Evolutionary conservation across 1,284 basidiomycete genomes (phyloP).

Genomic region (Puccinia polysora): DNA sequence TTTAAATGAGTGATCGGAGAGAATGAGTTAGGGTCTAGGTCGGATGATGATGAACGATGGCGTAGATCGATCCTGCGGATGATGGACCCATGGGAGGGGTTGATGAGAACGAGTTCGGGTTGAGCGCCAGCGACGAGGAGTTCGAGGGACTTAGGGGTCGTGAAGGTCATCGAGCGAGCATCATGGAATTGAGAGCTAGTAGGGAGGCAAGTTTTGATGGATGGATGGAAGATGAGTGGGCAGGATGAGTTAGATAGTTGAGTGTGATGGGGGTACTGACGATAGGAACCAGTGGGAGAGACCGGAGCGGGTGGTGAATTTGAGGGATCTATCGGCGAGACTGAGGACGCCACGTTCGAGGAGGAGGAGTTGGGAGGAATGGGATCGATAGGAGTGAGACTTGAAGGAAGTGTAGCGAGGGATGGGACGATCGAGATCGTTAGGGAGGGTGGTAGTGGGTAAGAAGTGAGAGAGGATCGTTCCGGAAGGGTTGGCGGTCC

Average conservation of each 20-base stretch:
- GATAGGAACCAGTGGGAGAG: conserved; percentile 52
- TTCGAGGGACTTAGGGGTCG: conserved; percentile 30
- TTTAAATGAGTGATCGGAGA: conserved; percentile 40
- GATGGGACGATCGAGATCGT: conserved; percentile 46
- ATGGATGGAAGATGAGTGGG: not conserved
- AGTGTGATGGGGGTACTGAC: conserved; percentile 39
- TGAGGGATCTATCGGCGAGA: conserved; percentile 52
- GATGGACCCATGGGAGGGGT: conserved; percentile 32
- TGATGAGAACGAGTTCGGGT: conserved; percentile 42
- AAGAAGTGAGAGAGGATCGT: conserved; percentile 69
- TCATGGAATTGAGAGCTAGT: conserved; percentile 6
- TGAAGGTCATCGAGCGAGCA: conserved; percentile 27
- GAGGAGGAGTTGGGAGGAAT: conserved; percentile 50
- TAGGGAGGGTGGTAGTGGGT: conserved; percentile 61
- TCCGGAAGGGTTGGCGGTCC: conserved; percentile 75
- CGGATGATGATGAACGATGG: not conserved
- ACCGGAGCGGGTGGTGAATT: conserved; percentile 54
- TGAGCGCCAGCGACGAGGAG: conserved; percentile 43
- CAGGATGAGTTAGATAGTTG: not conserved
- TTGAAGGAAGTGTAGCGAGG: conserved; percentile 52
- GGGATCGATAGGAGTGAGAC: conserved; percentile 47
- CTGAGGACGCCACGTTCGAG: conserved; percentile 53
- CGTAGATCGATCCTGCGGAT: conserved; percentile 42
- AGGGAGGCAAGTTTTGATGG: too few species aligned
- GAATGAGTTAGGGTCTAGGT: conserved; percentile 10